phyloP scores from a whole-genome alignment of 345 rosid genomes.

The Corymbia maculata region DNA sequence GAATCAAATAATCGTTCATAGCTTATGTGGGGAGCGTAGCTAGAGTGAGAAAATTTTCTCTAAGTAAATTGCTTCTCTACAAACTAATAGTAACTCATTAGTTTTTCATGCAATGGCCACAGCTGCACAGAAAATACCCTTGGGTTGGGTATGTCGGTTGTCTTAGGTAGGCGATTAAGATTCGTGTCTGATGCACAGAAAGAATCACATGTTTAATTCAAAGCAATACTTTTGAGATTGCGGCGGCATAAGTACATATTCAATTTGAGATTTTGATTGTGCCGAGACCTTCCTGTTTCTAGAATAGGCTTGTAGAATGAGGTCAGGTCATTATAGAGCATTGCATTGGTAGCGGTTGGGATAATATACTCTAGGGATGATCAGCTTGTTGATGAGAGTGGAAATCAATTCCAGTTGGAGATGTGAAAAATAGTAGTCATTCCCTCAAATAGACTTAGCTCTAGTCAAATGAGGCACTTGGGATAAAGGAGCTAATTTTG shows the following conservation, averaged over 20 bases:
- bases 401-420: not conserved
- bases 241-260: not conserved
- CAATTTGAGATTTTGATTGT: not conserved
- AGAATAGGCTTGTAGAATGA: not conserved
- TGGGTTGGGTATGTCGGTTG: conserved; percentile 72
- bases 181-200: not conserved
- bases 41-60: conserved; percentile 73
- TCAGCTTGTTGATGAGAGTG: not conserved
- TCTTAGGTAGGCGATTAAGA: conserved; percentile 48
- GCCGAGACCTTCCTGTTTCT: not conserved
- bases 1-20: conserved; percentile 66
- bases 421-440: not conserved
- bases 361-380: not conserved
- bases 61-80: conserved; percentile 80
- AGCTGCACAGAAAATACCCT: conserved; percentile 50
- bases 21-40: conserved; percentile 87
- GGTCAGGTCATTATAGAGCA: not conserved
- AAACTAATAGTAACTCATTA: conserved; percentile 65
- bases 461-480: not conserved
- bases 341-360: not conserved
- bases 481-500: not conserved
- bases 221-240: not conserved
- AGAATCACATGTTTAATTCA: not conserved
- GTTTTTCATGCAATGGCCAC: conserved; percentile 87
- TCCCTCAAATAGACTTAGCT: not conserved